Conservation (phyloP, 371 early-diverging fungal genomes). For the Syncephalis plumigaleata region DNA sequence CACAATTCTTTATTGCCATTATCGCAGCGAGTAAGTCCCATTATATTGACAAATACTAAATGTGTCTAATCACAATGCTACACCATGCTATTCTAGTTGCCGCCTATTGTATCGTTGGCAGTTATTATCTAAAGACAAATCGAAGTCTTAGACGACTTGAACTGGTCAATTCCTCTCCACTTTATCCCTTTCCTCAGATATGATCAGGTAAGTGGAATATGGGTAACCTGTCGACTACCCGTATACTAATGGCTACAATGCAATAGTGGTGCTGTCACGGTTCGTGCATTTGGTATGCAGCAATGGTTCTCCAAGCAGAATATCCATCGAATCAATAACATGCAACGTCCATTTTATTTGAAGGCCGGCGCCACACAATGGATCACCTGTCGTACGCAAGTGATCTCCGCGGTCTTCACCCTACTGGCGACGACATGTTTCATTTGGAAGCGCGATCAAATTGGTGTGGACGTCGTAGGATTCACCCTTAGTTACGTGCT, state of each 20-base stretch:
- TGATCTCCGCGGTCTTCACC: constrained; percentile 47
- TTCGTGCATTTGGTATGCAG: constrained; percentile 56
- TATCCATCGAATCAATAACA: constrained; percentile 31
- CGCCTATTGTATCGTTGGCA: constrained; percentile 26
- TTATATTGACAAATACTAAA: constrained; percentile 40
- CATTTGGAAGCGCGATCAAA: constrained; percentile 19
- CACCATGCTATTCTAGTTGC: constrained; percentile 4
- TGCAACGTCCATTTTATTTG: constrained; percentile 65
- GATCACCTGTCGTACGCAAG: constrained; percentile 68
- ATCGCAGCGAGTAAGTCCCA: constrained; percentile 1
- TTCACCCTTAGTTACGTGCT: constrained; percentile 57
- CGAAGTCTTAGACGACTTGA: constrained; percentile 69
- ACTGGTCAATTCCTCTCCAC: constrained; percentile 49
- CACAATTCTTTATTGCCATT: constrained; percentile 28
- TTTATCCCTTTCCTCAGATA: constrained; percentile 40
- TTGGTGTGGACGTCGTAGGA: constrained; percentile 63
- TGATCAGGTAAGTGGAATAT: constrained; percentile 11
- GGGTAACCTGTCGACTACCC: no score
- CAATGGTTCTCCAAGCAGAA: constrained; percentile 36
- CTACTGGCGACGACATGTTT: constrained; percentile 46
- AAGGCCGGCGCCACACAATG: constrained; percentile 80
- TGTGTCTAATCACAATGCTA: constrained; percentile 7
- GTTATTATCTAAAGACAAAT: constrained; percentile 43
- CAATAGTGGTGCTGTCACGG: constrained; percentile 40
- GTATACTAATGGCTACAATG: no score